Conservation (phyloP, 169 alveolate species). For the Babesia caballi region DNA sequence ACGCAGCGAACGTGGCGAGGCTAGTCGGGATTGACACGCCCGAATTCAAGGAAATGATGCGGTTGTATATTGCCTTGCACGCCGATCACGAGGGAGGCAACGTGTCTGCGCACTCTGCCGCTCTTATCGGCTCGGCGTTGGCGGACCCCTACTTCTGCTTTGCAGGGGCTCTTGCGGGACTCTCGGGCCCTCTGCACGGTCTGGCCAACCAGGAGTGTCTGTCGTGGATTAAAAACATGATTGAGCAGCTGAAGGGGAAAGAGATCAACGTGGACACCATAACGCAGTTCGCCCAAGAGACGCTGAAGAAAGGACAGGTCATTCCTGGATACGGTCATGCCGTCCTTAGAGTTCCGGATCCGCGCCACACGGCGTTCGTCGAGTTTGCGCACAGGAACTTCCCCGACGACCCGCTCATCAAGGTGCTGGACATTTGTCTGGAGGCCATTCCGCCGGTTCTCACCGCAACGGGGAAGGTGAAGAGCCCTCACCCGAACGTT, state of each 20-base stretch:
- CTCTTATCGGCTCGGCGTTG: constrained; percentile 89
- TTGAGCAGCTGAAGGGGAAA: constrained; percentile 79
- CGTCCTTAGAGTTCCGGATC: constrained; percentile 94
- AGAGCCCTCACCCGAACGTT: constrained; percentile 96
- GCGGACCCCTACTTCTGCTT: constrained; percentile 89
- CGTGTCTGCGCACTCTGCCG: constrained; percentile 93
- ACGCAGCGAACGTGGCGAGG: constrained; percentile 74
- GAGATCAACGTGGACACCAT: constrained; percentile 68
- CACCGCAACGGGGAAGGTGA: constrained; percentile 83
- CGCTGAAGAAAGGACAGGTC: constrained; percentile 84
- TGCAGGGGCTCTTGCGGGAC: constrained; percentile 88
- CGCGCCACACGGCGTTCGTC: constrained; percentile 83
- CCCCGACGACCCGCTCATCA: constrained; percentile 83
- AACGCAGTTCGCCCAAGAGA: constrained; percentile 71
- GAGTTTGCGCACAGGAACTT: constrained; percentile 86
- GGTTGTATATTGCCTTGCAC: constrained; percentile 79
- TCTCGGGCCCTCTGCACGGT: constrained; percentile 95
- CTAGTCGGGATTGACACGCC: constrained; percentile 66
- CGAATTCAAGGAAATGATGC: constrained; percentile 65
- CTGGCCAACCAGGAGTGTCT: constrained; percentile 93
- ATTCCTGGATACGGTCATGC: constrained; percentile 98
- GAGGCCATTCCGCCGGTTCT: constrained; percentile 61
- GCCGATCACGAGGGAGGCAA: constrained; percentile 94
- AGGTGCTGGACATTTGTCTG: constrained; percentile 70
- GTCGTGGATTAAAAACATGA: constrained; percentile 84